Evolutionary conservation across 768 basidiomycete genomes (phyloP), one percentile per base, ranked within the genome.

Genomic region (Naganishia friedmannii): DNA sequence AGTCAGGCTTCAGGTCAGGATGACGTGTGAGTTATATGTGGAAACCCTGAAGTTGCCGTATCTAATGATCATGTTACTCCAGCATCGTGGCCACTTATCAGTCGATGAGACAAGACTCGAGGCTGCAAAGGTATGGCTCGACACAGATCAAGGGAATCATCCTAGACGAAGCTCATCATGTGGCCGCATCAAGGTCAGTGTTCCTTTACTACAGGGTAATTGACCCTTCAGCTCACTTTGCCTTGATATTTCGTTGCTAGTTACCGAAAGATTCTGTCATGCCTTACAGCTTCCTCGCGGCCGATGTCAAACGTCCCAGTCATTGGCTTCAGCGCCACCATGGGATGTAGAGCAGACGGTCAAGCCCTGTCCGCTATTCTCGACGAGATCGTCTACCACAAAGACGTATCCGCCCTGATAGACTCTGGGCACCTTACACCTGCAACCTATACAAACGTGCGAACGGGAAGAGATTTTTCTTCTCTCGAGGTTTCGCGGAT

Each of bases 131-230:
- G 28, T 53, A 53, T 53, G 9, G 23, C 8, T 5, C n/a, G 8
- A 29, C 8, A 15, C n/a, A 53, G 53, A 23, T 53, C 23, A 53
- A 53, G 28, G 53, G 15, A 23, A 53, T 53, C 53, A 53, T 53
- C 15, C 12, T 53, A 23, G 53, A 53, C 23, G 53, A 53, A 53
- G 53, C 53, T 23, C 53, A 53, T 53, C 53, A 53, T 23, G 53
- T 17, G 15, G 42, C 42, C 15, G 42, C 42, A 8, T 42, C 42
- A 42, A 42, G 42, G 53, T 53, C n/a, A 29, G 53, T 29, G 53
- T n/a, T 17, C 17, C 9, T 29, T 8, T 26, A 23, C 5, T 8
- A 53, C n/a, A 2, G 15, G 23, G n/a, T 23, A 15, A n/a, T 53
- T 15, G 53, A 53, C 7, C 42, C 12, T 23, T 3, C 15, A 9